Base-by-base conservation (phyloP, 2,329 filamentous ascomycete species). In the Trichoderma brevicompactum region DNA sequence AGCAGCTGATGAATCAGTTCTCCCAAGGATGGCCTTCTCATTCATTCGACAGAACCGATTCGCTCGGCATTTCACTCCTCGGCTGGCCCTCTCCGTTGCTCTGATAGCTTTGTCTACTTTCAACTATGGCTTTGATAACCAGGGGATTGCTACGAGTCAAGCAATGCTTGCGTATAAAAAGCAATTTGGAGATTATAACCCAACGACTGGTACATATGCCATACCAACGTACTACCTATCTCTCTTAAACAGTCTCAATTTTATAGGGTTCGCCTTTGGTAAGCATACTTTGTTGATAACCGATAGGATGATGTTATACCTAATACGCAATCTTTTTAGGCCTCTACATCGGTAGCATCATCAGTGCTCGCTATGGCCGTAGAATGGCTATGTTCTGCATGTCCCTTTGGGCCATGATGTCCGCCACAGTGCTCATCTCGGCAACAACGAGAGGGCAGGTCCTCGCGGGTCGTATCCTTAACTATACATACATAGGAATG, bases 41-140 rank as follows among this genome's bases (percentile, higher is more conserved):
- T 50, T 61, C 17, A 28, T 61, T 61, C 58, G 44, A n/a, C 32
- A 61, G 8, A 61, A 50, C 58, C 58, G 58, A 50, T 61, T 61
- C 15, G 7, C 19, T 50, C 58, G 58, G 58, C 23, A 61, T 5
- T 50, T 61, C 13, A 61, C 58, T 10, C 58, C 58, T 32, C 58
- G 58, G 36, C 19, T 61, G 32, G 58, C 58, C 17, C 36, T 61
- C 36, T 61, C 58, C 4, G 46, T 61, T 15, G 34, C 58, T 13
- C 58, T 61, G 15, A 61, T 61, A 28, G 58, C 58, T 44, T 7
- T 61, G 4, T 61, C 58, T 2, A 61, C 58, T 19, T 61, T 61
- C 58, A 61, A 61, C 58, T 61, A 61, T 61, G 58, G 58, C 17
- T 61, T 61, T 23, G 58, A 61, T 9, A 61, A 61, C 32, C 58